Conservation (phyloP, 768 basidiomycete genomes). For the Lyophyllum semitale region DNA sequence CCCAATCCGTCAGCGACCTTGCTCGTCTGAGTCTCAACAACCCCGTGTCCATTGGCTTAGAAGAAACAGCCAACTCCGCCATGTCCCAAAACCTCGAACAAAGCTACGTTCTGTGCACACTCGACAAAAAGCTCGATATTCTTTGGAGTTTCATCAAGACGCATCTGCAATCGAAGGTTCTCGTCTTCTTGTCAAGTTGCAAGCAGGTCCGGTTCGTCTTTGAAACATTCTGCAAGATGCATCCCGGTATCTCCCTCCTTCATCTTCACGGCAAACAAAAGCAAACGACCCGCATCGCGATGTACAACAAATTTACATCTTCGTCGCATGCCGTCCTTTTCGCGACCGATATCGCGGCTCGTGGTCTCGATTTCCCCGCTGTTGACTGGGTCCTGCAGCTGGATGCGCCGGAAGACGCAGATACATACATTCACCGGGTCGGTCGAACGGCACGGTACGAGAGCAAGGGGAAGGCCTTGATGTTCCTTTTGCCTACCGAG, state of each 20-base stretch:
- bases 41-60: constrained; percentile 73
- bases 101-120: constrained; percentile 79
- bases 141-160: constrained; percentile 95
- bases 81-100: constrained; percentile 86
- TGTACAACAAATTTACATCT: constrained; percentile 82
- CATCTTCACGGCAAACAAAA: constrained; percentile 97
- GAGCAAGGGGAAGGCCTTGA: constrained; percentile 80
- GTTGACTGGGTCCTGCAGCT: constrained; percentile 97
- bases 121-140: constrained; percentile 88
- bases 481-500: constrained; percentile 87
- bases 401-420: constrained; percentile 95
- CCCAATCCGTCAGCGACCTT: constrained; percentile 83
- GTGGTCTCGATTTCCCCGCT: constrained; percentile 94
- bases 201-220: constrained; percentile 98
- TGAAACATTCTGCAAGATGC: constrained; percentile 94
- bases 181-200: constrained; percentile 93
- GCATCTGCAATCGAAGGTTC: constrained; percentile 86
- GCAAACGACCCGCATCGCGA: constrained; percentile 81
- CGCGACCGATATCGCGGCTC: constrained; percentile 95
- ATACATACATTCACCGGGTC: constrained; percentile 97
- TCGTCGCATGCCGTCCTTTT: constrained; percentile 85
- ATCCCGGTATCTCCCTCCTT: constrained; percentile 90
- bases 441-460: constrained; percentile 95
- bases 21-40: constrained; percentile 87
- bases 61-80: constrained; percentile 48